Conservation (phyloP, 2,329 filamentous ascomycete species). For the Neofusicoccum laricinum region DNA sequence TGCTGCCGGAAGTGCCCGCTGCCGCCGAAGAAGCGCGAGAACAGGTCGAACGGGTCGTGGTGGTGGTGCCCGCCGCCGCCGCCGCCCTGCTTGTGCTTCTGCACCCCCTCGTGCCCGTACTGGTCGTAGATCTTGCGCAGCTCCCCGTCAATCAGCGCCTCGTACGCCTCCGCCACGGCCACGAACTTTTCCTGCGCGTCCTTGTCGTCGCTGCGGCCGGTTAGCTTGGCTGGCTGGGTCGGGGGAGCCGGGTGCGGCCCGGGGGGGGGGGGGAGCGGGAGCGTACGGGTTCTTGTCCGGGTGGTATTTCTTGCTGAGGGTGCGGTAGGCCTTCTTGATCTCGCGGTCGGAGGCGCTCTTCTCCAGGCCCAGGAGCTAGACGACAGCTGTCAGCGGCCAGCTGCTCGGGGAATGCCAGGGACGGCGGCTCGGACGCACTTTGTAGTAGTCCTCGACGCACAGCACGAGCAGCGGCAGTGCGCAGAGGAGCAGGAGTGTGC, state of each 20-base stretch:
- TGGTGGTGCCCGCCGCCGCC: too few species aligned
- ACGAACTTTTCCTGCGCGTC: slow-evolving; percentile 88
- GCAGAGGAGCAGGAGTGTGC: slow-evolving; percentile 34
- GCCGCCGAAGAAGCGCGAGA: slow-evolving; percentile 94
- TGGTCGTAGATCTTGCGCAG: slow-evolving; percentile 89
- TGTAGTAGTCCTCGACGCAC: slow-evolving; percentile 71
- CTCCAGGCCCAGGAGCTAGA: slow-evolving; percentile 75
- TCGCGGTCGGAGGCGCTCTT: slow-evolving; percentile 79
- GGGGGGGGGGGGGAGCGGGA: background rate
- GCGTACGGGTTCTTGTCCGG: slow-evolving; percentile 95
- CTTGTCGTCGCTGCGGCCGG: slow-evolving; percentile 63
- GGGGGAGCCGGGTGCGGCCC: too few species aligned
- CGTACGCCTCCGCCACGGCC: slow-evolving; percentile 91
- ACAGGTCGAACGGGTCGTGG: slow-evolving; percentile 93
- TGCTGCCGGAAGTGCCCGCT: slow-evolving; percentile 77
- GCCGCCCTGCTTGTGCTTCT: slow-evolving; percentile 74
- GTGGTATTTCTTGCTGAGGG: slow-evolving; percentile 91
- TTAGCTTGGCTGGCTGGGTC: too few species aligned
- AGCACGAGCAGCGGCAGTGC: slow-evolving; percentile 44
- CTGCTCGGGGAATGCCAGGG: background rate
- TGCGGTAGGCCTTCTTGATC: slow-evolving; percentile 90
- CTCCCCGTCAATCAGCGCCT: slow-evolving; percentile 76
- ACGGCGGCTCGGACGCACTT: slow-evolving; percentile 47
- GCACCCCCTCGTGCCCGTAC: slow-evolving; percentile 86
- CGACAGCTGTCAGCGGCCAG: slow-evolving; percentile 7